phyloP scores from a whole-genome alignment of 2,329 filamentous ascomycete genomes.

The Venturia nashicola region DNA sequence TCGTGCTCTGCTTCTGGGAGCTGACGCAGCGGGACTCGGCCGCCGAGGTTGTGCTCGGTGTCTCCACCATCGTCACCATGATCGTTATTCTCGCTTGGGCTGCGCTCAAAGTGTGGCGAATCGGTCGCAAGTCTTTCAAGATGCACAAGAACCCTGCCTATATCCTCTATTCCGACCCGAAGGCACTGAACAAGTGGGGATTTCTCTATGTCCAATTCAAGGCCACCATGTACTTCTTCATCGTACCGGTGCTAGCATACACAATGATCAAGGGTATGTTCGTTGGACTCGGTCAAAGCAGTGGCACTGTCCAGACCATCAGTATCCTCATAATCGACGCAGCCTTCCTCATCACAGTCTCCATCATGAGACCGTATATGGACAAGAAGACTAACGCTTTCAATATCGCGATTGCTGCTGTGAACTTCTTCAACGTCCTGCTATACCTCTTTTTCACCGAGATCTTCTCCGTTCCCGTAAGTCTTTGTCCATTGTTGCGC shows the following conservation, averaged over 20 bases:
- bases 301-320: slow-evolving; percentile 63
- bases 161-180: slow-evolving; percentile 92
- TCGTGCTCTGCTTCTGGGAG: slow-evolving; percentile 86
- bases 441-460: slow-evolving; percentile 82
- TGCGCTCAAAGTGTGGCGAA: slow-evolving; percentile 74
- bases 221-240: slow-evolving; percentile 90
- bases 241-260: slow-evolving; percentile 67
- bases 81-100: slow-evolving; percentile 71
- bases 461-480: slow-evolving; percentile 69
- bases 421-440: slow-evolving; percentile 86
- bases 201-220: slow-evolving; percentile 97
- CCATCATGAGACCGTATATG: slow-evolving; percentile 87
- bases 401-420: slow-evolving; percentile 80
- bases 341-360: slow-evolving; percentile 61
- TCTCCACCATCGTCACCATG: slow-evolving; percentile 81
- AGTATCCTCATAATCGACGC: slow-evolving; percentile 76
- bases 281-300: slow-evolving; percentile 65
- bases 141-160: slow-evolving; percentile 97
- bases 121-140: slow-evolving; percentile 74
- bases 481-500: slow-evolving; percentile 56
- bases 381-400: slow-evolving; percentile 96
- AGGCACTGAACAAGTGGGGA: slow-evolving; percentile 91
- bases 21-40: slow-evolving; percentile 75
- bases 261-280: slow-evolving; percentile 82
- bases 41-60: slow-evolving; percentile 73